Conservation (phyloP, 345 rosid genomes). For the Bruguiera sexangula region DNA sequence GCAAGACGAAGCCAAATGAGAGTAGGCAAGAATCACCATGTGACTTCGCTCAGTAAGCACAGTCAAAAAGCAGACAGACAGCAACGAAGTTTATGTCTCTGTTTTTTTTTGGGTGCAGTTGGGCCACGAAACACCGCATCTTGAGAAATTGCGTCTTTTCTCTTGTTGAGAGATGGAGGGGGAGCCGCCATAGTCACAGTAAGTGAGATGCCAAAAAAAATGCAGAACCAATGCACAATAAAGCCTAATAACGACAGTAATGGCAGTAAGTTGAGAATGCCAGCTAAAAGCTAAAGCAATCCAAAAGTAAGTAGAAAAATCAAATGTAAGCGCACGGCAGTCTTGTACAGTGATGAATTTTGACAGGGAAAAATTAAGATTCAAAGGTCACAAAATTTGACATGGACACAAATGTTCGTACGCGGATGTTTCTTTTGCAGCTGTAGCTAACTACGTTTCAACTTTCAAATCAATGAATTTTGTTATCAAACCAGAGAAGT, state of each 20-base stretch:
- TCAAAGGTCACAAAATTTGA: too few relatives aligned
- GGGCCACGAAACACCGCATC: neutral
- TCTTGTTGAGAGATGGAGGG: neutral
- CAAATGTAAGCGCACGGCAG: too few relatives aligned
- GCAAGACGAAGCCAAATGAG: slow-evolving; percentile 6
- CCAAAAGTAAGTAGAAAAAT: too few relatives aligned
- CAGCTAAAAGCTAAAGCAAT: too few relatives aligned
- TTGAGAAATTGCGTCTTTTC: neutral
- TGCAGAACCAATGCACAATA: neutral
- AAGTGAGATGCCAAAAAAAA: neutral
- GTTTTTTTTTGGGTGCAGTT: too few relatives aligned
- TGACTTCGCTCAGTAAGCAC: slow-evolving; percentile 33
- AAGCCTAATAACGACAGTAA: neutral
- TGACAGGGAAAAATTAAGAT: too few relatives aligned
- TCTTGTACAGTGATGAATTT: too few relatives aligned
- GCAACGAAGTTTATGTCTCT: slow-evolving; percentile 11
- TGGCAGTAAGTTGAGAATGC: neutral
- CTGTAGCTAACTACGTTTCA: too few relatives aligned
- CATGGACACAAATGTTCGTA: too few relatives aligned
- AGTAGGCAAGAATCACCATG: slow-evolving; percentile 24
- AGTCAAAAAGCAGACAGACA: slow-evolving; percentile 36
- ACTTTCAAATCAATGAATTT: too few relatives aligned
- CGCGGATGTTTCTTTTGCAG: too few relatives aligned
- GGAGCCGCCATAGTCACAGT: slow-evolving; percentile 16
- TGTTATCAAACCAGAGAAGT: too few relatives aligned